Base-by-base conservation (phyloP, 805 yeast genomes). In the Yarrowia phangngaensis region DNA sequence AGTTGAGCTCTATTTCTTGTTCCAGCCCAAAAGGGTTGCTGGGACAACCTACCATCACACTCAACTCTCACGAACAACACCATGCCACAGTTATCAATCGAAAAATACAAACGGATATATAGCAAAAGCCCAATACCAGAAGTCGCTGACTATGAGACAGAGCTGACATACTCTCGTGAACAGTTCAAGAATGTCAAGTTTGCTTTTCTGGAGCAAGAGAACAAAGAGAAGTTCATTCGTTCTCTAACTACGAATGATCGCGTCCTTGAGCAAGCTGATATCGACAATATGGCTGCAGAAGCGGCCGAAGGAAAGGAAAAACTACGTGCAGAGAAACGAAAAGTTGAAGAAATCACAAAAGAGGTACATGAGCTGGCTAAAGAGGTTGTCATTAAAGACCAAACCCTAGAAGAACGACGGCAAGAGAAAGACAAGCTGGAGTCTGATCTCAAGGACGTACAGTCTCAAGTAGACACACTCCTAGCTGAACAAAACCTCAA, bases 131-230 rank as follows among this genome's bases (percentile, higher is more conserved):
- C 45, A 2, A 14, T 27, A 11, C 32, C 45, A 6, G 45, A 38
- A 15, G 32, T 38, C 5, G 32, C 32, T 2, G 32, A 26, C 19
- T 38, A 38, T 19, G 24, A 20, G 6, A 35, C 51, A 17, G 57
- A 55, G 17, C 38, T 56, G 15, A 50, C 41, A 30, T 34, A 46
- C 15, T 50, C 36, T 16, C 36, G 52, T 13, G 58, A 58, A 45
- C 46, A 72, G 19, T 74, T 75, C 52, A 71, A 74, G 13, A 72
- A 80, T 51, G 65, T 82, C 31, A 79, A 80, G 56, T 80, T 80
- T 53, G 73, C 79, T 50, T 83, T 79, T 58, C 60, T 81, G 31
- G 90, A 83, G 60, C 84, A 81, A 57, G 88, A 81, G 54, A 73
- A 87, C 4, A 75, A 83, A 53, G 84, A 81, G 54, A 74, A 76